These are phyloP conservation scores for Silene conica DNA, from an alignment of 148 eudicot species.

Conservation along the genomic window DNA sequence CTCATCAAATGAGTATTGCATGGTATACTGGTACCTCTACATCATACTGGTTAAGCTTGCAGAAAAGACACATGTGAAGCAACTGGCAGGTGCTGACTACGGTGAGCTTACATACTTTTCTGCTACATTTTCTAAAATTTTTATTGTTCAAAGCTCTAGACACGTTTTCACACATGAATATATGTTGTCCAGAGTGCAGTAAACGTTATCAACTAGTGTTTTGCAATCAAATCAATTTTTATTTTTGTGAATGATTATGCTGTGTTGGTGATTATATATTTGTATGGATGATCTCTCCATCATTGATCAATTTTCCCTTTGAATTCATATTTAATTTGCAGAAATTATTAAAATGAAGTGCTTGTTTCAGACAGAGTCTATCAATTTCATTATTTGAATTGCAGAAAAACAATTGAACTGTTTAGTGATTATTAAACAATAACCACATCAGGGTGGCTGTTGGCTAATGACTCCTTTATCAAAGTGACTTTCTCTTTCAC, in stretches of 20 bases:
- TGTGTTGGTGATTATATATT: neutral
- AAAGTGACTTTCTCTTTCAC: neutral
- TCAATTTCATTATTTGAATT: neutral
- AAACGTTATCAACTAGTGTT: neutral
- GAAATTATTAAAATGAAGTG: too few species aligned
- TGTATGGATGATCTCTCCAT: neutral
- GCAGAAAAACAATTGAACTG: neutral
- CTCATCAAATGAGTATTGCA: constrained; percentile 83
- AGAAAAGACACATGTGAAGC: constrained; percentile 80
- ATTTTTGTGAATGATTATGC: neutral
- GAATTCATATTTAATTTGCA: neutral
- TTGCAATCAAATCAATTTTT: neutral
- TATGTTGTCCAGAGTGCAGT: neutral
- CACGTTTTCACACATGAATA: neutral
- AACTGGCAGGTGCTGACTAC: constrained; percentile 47
- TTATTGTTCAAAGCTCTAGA: neutral
- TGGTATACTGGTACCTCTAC: constrained; percentile 97
- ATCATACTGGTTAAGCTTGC: constrained; percentile 79
- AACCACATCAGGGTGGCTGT: neutral
- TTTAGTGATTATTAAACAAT: neutral
- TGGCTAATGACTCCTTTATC: neutral
- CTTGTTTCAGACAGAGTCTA: neutral
- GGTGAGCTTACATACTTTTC: constrained; percentile 41
- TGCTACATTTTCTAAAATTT: neutral
- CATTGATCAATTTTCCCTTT: neutral